A percentile compares a stretch with the other conserved stretches of the same genome.
These are phyloP conservation scores for Populus pruinosa DNA, from an alignment of 345 rosid genomes.

Conservation along the genomic window DNA sequence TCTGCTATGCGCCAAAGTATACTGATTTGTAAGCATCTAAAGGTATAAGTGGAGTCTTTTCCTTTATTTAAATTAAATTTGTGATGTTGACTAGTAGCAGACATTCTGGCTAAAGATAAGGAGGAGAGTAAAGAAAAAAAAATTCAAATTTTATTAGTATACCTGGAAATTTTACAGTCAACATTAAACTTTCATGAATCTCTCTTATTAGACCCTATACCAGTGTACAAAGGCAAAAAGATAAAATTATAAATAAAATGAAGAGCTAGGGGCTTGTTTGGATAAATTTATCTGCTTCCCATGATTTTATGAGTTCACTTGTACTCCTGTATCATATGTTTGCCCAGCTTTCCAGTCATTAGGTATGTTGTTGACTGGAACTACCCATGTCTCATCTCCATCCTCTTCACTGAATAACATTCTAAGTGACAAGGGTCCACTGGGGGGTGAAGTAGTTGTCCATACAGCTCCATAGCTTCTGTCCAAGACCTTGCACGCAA, in stretches of 20 bases:
- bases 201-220: slow-evolving; percentile 1
- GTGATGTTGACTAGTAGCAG: slow-evolving; percentile 15
- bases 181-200: slow-evolving; percentile 18
- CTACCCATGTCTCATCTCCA: slow-evolving; percentile 63
- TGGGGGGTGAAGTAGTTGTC: slow-evolving; percentile 56
- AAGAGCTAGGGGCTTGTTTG: slow-evolving; percentile 1
- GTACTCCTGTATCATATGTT: slow-evolving; percentile 60
- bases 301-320: slow-evolving; percentile 27
- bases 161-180: slow-evolving; percentile 1
- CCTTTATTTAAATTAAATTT: not conserved
- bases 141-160: not conserved
- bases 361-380: slow-evolving; percentile 57
- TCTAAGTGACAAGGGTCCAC: slow-evolving; percentile 56
- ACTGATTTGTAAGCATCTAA: not conserved
- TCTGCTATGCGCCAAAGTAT: not conserved
- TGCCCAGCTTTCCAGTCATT: slow-evolving; percentile 60
- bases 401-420: slow-evolving; percentile 53
- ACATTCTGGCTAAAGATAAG: not conserved
- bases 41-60: not conserved
- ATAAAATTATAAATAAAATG: not conserved
- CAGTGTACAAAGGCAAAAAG: not conserved
- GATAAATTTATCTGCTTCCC: not conserved
- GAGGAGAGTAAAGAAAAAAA: not conserved
- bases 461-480: slow-evolving; percentile 52
- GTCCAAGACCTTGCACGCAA: slow-evolving; percentile 53